phyloP scores from a whole-genome alignment of 352 stramenopile genomes.

The Phytophthora cajani region DNA sequence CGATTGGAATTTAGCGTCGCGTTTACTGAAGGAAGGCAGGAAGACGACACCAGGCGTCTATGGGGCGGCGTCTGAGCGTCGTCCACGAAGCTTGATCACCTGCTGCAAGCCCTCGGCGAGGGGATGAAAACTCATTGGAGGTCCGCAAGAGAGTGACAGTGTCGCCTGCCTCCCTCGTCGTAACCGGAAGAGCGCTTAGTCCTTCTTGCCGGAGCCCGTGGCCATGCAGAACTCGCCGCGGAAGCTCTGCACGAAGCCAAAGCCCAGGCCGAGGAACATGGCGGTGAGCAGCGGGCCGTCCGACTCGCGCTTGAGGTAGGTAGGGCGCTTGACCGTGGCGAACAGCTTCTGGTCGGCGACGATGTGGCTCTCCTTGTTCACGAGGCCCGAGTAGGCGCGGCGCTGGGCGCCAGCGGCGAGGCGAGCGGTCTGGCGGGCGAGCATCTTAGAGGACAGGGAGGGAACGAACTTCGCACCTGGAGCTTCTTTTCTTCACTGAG shows the following conservation, averaged over 20 bases:
- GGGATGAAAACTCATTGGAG: not conserved
- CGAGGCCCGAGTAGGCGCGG: slow-evolving; percentile 60
- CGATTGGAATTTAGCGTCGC: not conserved
- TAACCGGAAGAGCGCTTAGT: slow-evolving; percentile 42
- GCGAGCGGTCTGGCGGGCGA: slow-evolving; percentile 61
- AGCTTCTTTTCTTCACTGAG: slow-evolving; percentile 41
- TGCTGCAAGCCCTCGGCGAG: not conserved
- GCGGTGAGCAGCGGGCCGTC: slow-evolving; percentile 50
- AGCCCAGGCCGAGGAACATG: slow-evolving; percentile 50
- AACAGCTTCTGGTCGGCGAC: slow-evolving; percentile 74
- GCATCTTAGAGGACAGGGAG: slow-evolving; percentile 40
- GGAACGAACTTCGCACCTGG: slow-evolving; percentile 25
- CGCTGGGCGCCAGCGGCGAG: slow-evolving; percentile 39
- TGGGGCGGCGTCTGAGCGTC: not conserved
- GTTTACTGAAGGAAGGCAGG: not conserved
- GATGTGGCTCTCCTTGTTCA: slow-evolving; percentile 78
- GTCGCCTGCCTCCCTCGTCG: not conserved
- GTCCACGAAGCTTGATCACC: not conserved
- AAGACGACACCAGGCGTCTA: not conserved
- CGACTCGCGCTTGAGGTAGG: slow-evolving; percentile 70
- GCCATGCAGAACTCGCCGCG: slow-evolving; percentile 78
- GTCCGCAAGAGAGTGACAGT: not conserved
- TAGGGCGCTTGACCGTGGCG: slow-evolving; percentile 58
- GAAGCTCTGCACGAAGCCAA: slow-evolving; percentile 69
- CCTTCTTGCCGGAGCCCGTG: slow-evolving; percentile 72